phyloP scores from a whole-genome alignment of 768 basidiomycete species.

The Inosperma sp. region DNA sequence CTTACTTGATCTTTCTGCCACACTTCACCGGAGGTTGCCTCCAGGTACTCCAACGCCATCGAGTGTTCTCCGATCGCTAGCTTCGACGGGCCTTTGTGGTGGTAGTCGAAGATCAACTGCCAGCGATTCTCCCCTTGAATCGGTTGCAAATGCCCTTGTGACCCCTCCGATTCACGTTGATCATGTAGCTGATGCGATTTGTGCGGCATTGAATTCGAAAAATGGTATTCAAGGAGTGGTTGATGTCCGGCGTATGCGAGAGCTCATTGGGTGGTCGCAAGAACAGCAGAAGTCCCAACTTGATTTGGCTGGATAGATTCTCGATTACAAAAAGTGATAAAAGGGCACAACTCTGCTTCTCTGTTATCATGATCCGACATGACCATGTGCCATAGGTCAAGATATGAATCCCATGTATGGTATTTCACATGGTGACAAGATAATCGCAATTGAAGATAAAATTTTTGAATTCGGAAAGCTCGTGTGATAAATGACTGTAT shows the following conservation, averaged over 20 bases:
- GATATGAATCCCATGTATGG: too few relatives aligned
- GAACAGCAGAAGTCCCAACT: slow-evolving; percentile 11
- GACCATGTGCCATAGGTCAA: too few relatives aligned
- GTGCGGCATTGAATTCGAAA: slow-evolving; percentile 51
- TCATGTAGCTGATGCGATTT: slow-evolving; percentile 83
- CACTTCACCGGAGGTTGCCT: slow-evolving; percentile 60
- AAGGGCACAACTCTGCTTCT: too few relatives aligned
- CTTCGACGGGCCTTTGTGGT: slow-evolving; percentile 20
- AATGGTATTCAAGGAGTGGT: slow-evolving; percentile 58
- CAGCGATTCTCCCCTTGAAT: slow-evolving; percentile 45
- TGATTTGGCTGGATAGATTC: background rate
- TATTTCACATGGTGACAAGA: too few relatives aligned
- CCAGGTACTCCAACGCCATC: slow-evolving; percentile 60
- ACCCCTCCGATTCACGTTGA: slow-evolving; percentile 94
- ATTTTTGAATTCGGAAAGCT: too few relatives aligned
- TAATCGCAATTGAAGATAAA: too few relatives aligned
- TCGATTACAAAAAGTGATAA: too few relatives aligned
- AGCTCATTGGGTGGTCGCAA: slow-evolving; percentile 62
- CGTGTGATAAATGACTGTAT: too few relatives aligned
- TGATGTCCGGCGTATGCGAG: slow-evolving; percentile 67
- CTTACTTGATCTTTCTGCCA: slow-evolving; percentile 74
- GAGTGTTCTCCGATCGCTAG: slow-evolving; percentile 51
- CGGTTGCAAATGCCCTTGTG: slow-evolving; percentile 74
- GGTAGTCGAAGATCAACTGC: slow-evolving; percentile 19
- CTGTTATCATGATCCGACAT: too few relatives aligned